Percentiles rank a stretch among this genome's conserved stretches.
phyloP scores from a whole-genome alignment of 2,329 filamentous ascomycete species.

The Leptoxyphium fumago region DNA sequence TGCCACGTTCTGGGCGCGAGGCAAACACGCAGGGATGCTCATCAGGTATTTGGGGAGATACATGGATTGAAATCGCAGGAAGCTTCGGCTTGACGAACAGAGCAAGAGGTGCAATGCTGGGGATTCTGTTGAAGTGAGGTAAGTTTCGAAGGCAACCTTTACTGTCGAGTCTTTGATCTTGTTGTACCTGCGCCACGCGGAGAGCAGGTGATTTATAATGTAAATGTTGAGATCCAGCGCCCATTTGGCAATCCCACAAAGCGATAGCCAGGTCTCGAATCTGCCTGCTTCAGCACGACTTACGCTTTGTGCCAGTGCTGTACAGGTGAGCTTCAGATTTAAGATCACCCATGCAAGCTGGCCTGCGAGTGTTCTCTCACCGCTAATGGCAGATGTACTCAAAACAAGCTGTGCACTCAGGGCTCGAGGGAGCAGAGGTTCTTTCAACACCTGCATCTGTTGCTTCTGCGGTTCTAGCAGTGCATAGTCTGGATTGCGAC shows the following conservation, averaged over 20 bases:
- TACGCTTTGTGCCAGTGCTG: constrained; percentile 13
- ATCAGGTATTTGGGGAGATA: constrained; percentile 32
- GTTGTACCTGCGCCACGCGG: constrained; percentile 18
- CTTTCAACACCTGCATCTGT: constrained; percentile 48
- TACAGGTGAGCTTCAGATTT: constrained; percentile 51
- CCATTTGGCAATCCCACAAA: constrained; percentile 68
- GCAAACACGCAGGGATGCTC: constrained; percentile 3
- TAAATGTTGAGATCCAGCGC: constrained; percentile 49
- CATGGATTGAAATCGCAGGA: constrained; percentile 54
- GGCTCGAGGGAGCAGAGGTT: constrained; percentile 57
- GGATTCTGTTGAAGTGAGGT: constrained; percentile 8
- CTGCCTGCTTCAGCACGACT: constrained; percentile 3
- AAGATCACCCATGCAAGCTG: constrained; percentile 64
- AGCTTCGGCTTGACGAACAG: constrained; percentile 57
- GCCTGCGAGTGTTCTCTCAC: constrained; percentile 47
- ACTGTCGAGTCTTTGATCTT: constrained; percentile 1
- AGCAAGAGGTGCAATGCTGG: constrained; percentile 42
- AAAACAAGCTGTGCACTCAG: constrained; percentile 68
- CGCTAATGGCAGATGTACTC: constrained; percentile 49
- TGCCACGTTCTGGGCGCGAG: constrained; percentile 35
- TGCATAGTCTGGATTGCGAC: constrained; percentile 67
- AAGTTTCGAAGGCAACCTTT: constrained; percentile 9
- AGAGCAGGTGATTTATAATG: constrained; percentile 39
- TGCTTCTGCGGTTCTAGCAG: constrained; percentile 54
- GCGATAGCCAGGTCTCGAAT: constrained; percentile 49